Percentiles rank a stretch among this genome's conserved stretches.
Evolutionary conservation across 805 yeast genomes (phyloP).

Genomic region (Teunomyces funiuensis): DNA sequence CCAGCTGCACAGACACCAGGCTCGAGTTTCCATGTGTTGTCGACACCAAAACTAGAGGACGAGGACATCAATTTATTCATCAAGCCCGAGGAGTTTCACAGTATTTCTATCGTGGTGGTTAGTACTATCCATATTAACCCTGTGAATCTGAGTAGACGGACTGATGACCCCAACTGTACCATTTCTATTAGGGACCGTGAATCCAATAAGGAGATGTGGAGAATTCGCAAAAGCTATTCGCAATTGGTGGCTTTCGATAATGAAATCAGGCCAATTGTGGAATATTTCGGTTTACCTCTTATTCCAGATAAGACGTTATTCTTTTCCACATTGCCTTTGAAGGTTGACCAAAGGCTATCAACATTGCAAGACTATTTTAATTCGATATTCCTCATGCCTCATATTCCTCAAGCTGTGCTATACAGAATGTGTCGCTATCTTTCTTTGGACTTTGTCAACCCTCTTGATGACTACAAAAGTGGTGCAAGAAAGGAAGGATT

Average conservation of each 20-base stretch:
- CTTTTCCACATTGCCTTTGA: conserved; percentile 56
- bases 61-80: conserved; percentile 52
- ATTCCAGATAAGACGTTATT: conserved; percentile 67
- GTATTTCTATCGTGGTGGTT: conserved; percentile 47
- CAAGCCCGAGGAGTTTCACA: conserved; percentile 57
- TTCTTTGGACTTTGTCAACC: conserved; percentile 64
- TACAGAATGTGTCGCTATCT: conserved; percentile 61
- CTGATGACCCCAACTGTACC: conserved; percentile 60
- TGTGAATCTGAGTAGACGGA: conserved; percentile 38
- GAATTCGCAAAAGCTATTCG: conserved; percentile 60
- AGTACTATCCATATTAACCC: conserved; percentile 44
- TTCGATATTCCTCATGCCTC: conserved; percentile 55
- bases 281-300: conserved; percentile 55
- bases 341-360: conserved; percentile 60
- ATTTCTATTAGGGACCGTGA: conserved; percentile 64
- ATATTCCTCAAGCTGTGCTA: conserved; percentile 53
- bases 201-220: conserved; percentile 68
- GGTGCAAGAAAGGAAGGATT: conserved; percentile 65
- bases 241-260: conserved; percentile 64
- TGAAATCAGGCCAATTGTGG: conserved; percentile 52
- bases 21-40: conserved; percentile 16
- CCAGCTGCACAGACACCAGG: conserved; percentile 7
- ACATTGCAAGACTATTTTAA: conserved; percentile 59
- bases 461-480: conserved; percentile 51
- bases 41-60: conserved; percentile 24